These are phyloP conservation scores for Talaromyces atroroseus DNA, from an alignment of 2,329 filamentous ascomycete species.

Conservation along the genomic window DNA sequence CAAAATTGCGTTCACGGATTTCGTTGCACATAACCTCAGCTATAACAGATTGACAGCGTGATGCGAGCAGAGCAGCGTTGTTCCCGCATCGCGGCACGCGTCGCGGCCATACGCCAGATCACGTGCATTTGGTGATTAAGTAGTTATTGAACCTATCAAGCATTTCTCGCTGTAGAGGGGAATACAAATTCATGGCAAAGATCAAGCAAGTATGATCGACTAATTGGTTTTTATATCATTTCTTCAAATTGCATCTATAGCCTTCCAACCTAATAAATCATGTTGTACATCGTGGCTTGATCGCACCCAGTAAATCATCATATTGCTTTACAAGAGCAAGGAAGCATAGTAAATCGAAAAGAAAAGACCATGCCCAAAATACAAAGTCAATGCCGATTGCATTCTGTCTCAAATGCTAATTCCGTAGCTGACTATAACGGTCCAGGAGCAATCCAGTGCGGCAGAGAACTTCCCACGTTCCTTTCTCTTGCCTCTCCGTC, in stretches of 20 bases:
- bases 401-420: not conserved
- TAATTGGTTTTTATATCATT: not conserved
- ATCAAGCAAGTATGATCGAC: not conserved
- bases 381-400: not conserved
- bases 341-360: not conserved
- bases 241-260: not conserved
- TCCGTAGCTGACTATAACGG: not conserved
- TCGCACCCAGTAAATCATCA: not conserved
- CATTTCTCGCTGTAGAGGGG: not conserved
- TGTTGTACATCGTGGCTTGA: constrained; percentile 5
- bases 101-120: constrained; percentile 11
- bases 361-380: not conserved
- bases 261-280: not conserved
- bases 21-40: not conserved
- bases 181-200: not conserved
- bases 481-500: not conserved
- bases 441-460: not conserved
- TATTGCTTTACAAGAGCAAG: not conserved
- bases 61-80: not conserved
- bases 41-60: not conserved
- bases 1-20: not conserved
- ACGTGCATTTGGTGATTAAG: not conserved
- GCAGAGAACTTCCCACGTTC: not conserved
- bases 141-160: not conserved
- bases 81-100: not conserved